Evolutionary conservation across 371 early-diverging fungal genomes (phyloP), one percentile per base, ranked within the genome.

Genomic region (Hamiltosporidium magnivora): DNA sequence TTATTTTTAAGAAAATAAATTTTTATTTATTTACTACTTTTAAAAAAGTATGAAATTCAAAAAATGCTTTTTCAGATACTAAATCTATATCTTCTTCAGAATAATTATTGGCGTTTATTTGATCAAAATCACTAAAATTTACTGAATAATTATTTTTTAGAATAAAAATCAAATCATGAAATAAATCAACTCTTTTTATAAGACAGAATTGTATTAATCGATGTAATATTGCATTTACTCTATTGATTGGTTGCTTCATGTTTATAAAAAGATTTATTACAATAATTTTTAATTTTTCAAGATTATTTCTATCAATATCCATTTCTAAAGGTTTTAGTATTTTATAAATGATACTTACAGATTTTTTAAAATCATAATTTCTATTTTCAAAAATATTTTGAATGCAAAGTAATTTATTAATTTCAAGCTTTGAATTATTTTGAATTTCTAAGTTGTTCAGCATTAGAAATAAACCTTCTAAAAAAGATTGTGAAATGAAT

Each of bases 241-340:
- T 67, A 38, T 63, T 44, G 9, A 61, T 1, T n/a, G 75, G 64
- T 63, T 75, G 75, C n/a, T 52, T 67, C n/a, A 6, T 64, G 1
- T 70, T 55, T 14, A 75, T 61, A 60, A 75, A 70, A 44, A 75
- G 54, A 11, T 66, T 11, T 58, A 4, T 58, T 14, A 58, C 6
- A 6, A 58, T 8, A 6, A 58, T 9, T 4, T 9, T 9, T 4
- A 58, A 38, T 58, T 6, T 8, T 12, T 63, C 64, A 42, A 67
- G 8, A 12, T 43, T 59, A 49, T 61, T 44, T 2, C 42, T 44
- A 46, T 63, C 49, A 40, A 55, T 38, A 36, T 9, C 6, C 25
- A 25, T 25, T 25, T 25, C 25, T 40, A 61, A 44, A 1, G 71
- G 68, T 36, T 63, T 25, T 4, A 71, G 4, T 38, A 71, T 61